These are phyloP conservation scores for Exserohilum turcica DNA, from an alignment of 2,329 filamentous ascomycete genomes.

Conservation along the genomic window DNA sequence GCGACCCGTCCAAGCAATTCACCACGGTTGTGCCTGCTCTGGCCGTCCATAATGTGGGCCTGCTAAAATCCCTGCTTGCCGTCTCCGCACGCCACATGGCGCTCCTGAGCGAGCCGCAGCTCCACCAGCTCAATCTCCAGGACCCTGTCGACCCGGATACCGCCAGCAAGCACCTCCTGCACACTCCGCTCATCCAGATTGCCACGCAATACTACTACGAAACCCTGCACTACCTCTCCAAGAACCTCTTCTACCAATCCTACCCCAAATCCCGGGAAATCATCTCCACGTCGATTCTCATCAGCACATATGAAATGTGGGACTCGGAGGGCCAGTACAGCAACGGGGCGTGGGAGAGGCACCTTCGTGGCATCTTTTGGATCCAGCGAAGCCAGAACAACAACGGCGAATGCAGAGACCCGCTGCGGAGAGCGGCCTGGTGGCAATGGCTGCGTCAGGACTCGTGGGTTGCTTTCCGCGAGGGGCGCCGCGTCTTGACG, in stretches of 20 bases:
- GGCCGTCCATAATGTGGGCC: constrained; percentile 59
- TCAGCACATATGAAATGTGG: constrained; percentile 71
- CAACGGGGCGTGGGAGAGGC: constrained; percentile 62
- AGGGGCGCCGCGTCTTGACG: constrained; percentile 61
- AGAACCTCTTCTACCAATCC: constrained; percentile 62
- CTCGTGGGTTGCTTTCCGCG: constrained; percentile 67
- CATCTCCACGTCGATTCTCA: constrained; percentile 63
- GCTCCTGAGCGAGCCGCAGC: constrained; percentile 41
- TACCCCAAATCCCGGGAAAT: constrained; percentile 65
- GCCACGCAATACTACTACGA: constrained; percentile 64
- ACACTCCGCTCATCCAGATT: constrained; percentile 44
- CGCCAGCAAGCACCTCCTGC: constrained; percentile 17
- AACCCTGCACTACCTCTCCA: constrained; percentile 65
- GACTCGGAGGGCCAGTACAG: constrained; percentile 55
- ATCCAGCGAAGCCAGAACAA: constrained; percentile 67
- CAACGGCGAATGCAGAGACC: constrained; percentile 60
- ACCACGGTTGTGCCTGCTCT: constrained; percentile 40
- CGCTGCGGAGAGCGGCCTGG: constrained; percentile 64
- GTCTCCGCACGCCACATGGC: constrained; percentile 60
- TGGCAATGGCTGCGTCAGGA: constrained; percentile 72
- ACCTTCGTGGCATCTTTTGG: constrained; percentile 69
- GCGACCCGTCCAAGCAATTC: constrained; percentile 50
- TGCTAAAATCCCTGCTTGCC: constrained; percentile 64
- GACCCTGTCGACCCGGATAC: constrained; percentile 27
- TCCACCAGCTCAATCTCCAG: constrained; percentile 32